Base-by-base conservation (phyloP, 768 basidiomycete species). In the Russula sp. region DNA sequence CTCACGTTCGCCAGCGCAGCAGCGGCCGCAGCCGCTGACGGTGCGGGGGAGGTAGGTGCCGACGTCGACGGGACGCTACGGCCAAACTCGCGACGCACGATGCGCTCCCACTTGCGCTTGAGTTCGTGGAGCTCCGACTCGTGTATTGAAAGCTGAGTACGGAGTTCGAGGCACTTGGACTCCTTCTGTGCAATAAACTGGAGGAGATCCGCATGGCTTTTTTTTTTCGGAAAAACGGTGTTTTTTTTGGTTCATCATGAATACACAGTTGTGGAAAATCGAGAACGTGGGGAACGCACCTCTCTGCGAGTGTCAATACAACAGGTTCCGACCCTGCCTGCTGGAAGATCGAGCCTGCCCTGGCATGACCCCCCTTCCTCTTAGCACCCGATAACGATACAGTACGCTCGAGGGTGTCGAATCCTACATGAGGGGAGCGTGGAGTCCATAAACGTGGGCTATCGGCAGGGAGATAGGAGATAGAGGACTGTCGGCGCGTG, bases 101-200 rank as follows among this genome's bases (percentile, higher is more conserved):
- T 89, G 36, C 83, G 81, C 71, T 87, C 89, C 91, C 91, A 93
- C 73, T 86, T 89, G 60, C 81, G 82, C 76, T 93, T 93, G 53
- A 93, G 73, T 70, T 87, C 81, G 0, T 80, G 70, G 3, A 93
- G 77, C 69, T 92, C 91, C 2, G 78, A 79, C 73, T 93, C 90
- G 66, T 92, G 88, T 14, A 74, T 69, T 8, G 79, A 78, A 2
- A 93, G 82, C 66, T 90, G 88, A 5, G 86, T 82, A 18, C 89
- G 84, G 47, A 93, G 77, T 60, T 93, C 90, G 43, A 93, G 80
- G 67, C 88, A 91, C 70, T 84, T 87, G 0, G 87, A 82, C 70
- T 93, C 91, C 65, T 93, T 92, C 73, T 91, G 89, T 0, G 91
- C 90, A 54, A 93, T 93, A 61, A 87, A 86, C 35, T 81, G 86